These are phyloP conservation scores for Nicotiana noctiflora DNA, from an alignment of 257 asterid species.

Conservation along the genomic window DNA sequence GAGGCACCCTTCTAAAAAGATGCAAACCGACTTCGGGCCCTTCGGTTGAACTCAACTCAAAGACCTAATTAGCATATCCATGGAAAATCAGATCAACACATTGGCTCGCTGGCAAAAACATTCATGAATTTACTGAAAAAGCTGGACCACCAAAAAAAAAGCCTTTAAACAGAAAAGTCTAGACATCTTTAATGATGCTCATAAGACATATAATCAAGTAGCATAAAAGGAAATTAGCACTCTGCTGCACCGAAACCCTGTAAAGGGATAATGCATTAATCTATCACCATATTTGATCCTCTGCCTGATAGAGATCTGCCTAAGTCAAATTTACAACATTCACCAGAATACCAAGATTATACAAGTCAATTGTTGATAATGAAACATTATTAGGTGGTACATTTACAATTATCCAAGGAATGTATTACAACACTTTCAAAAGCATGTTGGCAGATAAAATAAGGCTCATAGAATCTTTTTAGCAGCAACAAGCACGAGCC, in stretches of 20 bases:
- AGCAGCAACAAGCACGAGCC: neutral
- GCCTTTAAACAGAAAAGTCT: neutral
- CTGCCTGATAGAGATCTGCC: neutral
- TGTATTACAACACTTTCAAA: neutral
- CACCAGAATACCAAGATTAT: slow-evolving; percentile 6
- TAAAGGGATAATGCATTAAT: neutral
- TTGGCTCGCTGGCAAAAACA: neutral
- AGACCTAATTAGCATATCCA: slow-evolving; percentile 33
- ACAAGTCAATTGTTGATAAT: neutral
- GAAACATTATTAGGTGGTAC: neutral
- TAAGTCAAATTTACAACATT: neutral
- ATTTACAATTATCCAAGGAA: neutral
- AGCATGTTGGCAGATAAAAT: neutral
- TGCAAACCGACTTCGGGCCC: slow-evolving; percentile 94
- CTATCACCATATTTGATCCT: neutral
- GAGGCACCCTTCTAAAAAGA: slow-evolving; percentile 77
- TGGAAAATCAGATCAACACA: slow-evolving; percentile 12
- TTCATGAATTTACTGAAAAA: neutral
- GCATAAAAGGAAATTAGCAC: neutral
- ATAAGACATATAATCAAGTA: neutral
- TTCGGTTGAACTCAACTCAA: slow-evolving; percentile 77
- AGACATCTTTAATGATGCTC: neutral
- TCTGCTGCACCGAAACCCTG: neutral
- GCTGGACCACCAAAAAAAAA: neutral
- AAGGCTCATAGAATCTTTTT: neutral